Conservation (phyloP, 2,329 filamentous ascomycete species). For the Aspergillus pseudotamarii region DNA sequence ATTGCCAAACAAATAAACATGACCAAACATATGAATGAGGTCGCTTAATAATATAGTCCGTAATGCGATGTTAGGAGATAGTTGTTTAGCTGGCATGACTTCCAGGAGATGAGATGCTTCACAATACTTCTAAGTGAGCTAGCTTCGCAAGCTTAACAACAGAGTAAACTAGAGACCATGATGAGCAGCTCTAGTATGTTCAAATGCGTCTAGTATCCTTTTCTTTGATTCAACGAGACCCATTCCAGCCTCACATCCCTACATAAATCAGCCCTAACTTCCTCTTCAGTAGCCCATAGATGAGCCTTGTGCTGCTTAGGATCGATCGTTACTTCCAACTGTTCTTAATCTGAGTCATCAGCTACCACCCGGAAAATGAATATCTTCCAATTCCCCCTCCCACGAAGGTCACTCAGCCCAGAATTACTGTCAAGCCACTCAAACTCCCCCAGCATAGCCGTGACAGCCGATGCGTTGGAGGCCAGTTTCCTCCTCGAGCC, state of each 20-base stretch:
- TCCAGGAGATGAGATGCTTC: too few relatives aligned
- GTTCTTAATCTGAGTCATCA: neutral
- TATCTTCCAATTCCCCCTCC: neutral
- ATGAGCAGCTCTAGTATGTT: neutral
- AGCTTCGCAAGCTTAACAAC: too few relatives aligned
- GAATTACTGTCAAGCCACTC: neutral
- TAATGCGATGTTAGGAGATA: too few relatives aligned
- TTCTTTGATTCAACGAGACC: neutral
- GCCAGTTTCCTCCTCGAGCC: neutral
- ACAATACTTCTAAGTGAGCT: too few relatives aligned
- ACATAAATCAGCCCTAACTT: neutral
- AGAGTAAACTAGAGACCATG: too few relatives aligned
- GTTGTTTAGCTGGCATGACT: too few relatives aligned
- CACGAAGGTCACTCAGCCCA: neutral
- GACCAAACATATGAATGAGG: too few relatives aligned
- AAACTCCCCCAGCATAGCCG: neutral
- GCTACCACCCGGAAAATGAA: neutral
- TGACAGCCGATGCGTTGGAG: neutral
- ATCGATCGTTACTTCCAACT: neutral
- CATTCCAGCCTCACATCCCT: neutral
- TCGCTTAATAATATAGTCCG: too few relatives aligned
- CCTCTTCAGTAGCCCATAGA: neutral
- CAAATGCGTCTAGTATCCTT: neutral
- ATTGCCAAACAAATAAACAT: too few relatives aligned
- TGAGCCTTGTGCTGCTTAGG: neutral